Percentiles rank a stretch among this genome's conserved stretches.
These are phyloP conservation scores for Ensete glaucum DNA, from an alignment of 176 grass and related monocot species.

Conservation along the genomic window DNA sequence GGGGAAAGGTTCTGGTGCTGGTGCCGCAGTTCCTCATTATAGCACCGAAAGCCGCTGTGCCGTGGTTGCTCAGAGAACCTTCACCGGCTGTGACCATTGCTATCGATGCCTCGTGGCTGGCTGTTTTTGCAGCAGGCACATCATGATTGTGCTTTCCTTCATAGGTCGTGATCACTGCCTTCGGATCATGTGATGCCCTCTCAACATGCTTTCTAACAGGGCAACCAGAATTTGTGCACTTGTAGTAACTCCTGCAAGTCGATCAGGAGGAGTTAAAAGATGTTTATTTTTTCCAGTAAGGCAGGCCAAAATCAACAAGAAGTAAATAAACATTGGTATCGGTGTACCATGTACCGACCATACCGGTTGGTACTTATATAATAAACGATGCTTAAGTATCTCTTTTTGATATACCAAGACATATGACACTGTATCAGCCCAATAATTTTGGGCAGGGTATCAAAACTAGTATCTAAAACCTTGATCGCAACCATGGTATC, in stretches of 20 bases:
- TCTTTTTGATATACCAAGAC: background rate
- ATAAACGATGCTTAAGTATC: background rate
- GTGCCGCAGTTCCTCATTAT: conserved; percentile 60
- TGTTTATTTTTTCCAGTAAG: background rate
- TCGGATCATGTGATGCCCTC: conserved; percentile 96
- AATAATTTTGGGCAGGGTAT: too few species aligned
- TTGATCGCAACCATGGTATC: background rate
- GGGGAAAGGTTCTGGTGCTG: conserved; percentile 30
- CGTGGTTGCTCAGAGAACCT: conserved; percentile 35
- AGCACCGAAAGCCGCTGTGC: conserved; percentile 30
- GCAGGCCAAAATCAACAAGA: background rate
- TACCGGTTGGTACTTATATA: too few species aligned
- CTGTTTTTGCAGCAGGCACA: conserved; percentile 77
- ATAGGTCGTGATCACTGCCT: conserved; percentile 97
- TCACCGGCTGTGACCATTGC: conserved; percentile 27
- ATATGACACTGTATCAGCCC: background rate
- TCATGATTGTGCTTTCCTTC: conserved; percentile 99
- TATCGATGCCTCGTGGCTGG: conserved; percentile 40
- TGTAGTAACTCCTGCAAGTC: conserved; percentile 88
- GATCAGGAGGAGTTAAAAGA: conserved; percentile 8
- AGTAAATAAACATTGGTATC: background rate
- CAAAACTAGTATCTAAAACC: background rate
- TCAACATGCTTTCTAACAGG: conserved; percentile 98
- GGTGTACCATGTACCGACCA: background rate
- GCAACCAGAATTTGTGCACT: conserved; percentile 86